Evolutionary conservation across 441 rosid genomes (phyloP).

Genomic region (Aquilaria agallochum): DNA sequence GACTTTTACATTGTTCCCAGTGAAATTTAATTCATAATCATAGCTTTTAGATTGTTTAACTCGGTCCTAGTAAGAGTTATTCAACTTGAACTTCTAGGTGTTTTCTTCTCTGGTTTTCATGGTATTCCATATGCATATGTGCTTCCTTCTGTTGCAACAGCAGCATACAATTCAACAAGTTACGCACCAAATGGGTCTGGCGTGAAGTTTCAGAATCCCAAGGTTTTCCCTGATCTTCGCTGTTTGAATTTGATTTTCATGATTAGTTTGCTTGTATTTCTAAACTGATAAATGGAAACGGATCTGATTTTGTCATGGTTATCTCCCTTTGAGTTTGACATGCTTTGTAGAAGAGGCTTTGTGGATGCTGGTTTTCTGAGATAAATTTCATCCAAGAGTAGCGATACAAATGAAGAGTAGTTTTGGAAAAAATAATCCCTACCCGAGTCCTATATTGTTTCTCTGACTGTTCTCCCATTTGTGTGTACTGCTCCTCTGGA

Average conservation of each 20-base stretch:
- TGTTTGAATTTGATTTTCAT: constrained; percentile 15
- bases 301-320: too few species aligned
- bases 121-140: constrained; percentile 61
- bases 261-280: too few species aligned
- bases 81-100: constrained; percentile 52
- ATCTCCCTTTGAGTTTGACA: too few species aligned
- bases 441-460: too few species aligned
- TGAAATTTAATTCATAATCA: constrained; percentile 20
- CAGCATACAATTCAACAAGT: constrained; percentile 56
- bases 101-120: constrained; percentile 67
- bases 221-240: constrained; percentile 47
- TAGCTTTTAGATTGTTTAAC: not conserved
- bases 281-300: too few species aligned
- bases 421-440: too few species aligned
- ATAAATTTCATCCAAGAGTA: too few species aligned
- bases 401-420: too few species aligned
- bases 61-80: constrained; percentile 34
- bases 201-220: constrained; percentile 75
- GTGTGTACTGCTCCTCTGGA: too few species aligned
- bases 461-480: too few species aligned
- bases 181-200: constrained; percentile 74
- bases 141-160: constrained; percentile 84
- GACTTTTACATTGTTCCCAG: constrained; percentile 19
- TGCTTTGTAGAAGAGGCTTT: too few species aligned
- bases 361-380: too few species aligned